phyloP scores from a whole-genome alignment of 768 basidiomycete genomes.

The Tricholomella constricta region DNA sequence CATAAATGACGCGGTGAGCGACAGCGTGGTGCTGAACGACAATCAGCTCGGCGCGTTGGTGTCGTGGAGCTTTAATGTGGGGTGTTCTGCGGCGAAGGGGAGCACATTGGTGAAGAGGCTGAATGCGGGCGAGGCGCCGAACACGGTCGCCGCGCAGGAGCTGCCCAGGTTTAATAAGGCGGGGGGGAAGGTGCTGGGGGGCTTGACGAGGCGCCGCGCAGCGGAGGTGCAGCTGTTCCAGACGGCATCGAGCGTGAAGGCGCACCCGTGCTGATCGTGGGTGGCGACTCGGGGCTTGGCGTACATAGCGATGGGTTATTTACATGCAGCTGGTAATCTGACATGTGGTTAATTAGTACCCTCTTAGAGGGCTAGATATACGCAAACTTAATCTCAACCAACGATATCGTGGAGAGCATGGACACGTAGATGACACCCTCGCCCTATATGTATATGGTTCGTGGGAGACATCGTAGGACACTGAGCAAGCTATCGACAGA shows the following conservation, averaged over 20 bases:
- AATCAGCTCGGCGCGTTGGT: constrained; percentile 32
- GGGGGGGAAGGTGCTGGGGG: constrained; percentile 26
- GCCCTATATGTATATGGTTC: too few species aligned
- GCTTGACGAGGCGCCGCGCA: constrained; percentile 25
- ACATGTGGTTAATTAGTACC: too few species aligned
- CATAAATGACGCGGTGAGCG: constrained; percentile 26
- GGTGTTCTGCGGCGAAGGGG: constrained; percentile 25
- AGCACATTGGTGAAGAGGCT: constrained; percentile 30
- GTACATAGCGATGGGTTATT: too few species aligned
- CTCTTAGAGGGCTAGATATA: too few species aligned
- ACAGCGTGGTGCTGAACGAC: constrained; percentile 26
- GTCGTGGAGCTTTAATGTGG: constrained; percentile 29
- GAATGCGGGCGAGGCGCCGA: constrained; percentile 29
- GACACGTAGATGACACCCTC: too few species aligned
- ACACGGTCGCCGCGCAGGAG: constrained; percentile 29
- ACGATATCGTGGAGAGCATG: too few species aligned
- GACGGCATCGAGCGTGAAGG: constrained; percentile 25
- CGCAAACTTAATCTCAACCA: too few species aligned
- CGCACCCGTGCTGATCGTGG: constrained; percentile 26
- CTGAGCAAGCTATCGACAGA: too few species aligned
- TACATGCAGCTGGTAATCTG: too few species aligned
- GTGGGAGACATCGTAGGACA: too few species aligned
- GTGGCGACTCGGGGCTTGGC: too few species aligned
- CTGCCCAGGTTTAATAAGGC: constrained; percentile 31
- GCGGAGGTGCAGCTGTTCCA: constrained; percentile 32